Evolutionary conservation across 495 filamentous ascomycete species (phyloP), one percentile per base, ranked within the genome.

Genomic region (Aspergillus funiculosus): DNA sequence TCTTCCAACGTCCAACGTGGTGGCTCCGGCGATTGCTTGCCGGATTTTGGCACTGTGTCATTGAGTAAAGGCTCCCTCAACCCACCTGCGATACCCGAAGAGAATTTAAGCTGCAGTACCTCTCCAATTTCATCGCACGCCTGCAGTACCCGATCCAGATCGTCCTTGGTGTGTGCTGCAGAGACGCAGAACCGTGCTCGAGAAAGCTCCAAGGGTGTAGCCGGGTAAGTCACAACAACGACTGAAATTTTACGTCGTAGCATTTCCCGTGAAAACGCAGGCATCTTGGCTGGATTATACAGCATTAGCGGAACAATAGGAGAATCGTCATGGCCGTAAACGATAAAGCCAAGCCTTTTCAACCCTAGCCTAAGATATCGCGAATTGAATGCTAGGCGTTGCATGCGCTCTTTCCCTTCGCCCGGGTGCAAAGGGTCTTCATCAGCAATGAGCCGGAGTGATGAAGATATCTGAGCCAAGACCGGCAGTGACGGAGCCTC

Each of bases 181-280:
- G 85, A 89, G 14, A 94, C 76, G 63, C 89, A 95, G 68, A 95
- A 87, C 11, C 89, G 77, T 14, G 83, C 89, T 27, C 89, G 79
- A 4, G 89, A 94, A 48, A 81, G 85, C 46, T 92, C 87, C 25
- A 95, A 76, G 1, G 89, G 89, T 13, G 89, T 95, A 20, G 89
- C 89, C 2, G 89, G 89, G 59, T 95, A 95, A 22, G 89, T 88
- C 38, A 95, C 89, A 9, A 95, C 82, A 17, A 95, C 89, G 37
- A 94, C 87, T n/a, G 87, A 86, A 46, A 95, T 94, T 63, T 90
- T 92, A 56, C 89, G 85, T 54, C 78, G 79, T 19, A 94, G 78
- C 89, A 95, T 94, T 60, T 94, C 87, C 60, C 89, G 88, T 30
- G 85, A 89, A 66, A 95, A 95, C 26, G 88, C 88, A 5, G 88